Evolutionary conservation across 495 filamentous ascomycete species (phyloP).

Genomic region (Xylaria telfairii): DNA sequence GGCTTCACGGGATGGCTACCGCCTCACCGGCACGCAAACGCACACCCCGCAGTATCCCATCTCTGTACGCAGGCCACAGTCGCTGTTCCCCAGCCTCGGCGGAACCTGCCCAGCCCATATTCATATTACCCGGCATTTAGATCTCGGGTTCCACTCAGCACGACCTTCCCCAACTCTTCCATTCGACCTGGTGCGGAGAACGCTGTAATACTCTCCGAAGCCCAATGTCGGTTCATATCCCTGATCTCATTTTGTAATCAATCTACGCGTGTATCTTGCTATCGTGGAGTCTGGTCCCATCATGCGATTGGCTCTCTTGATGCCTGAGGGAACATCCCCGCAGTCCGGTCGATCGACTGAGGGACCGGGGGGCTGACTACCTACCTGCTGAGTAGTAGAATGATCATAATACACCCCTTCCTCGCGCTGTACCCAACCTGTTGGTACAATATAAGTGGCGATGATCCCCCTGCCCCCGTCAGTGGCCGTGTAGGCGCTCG

Average conservation of each 20-base stretch:
- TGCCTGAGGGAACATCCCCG: background rate
- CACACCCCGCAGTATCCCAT: background rate
- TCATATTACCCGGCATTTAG: background rate
- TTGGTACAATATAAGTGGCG: slow-evolving; percentile 15
- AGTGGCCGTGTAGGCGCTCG: background rate
- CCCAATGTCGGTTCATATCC: background rate
- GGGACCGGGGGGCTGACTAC: background rate
- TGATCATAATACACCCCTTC: background rate
- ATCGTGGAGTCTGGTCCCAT: background rate
- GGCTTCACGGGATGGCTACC: slow-evolving; percentile 22
- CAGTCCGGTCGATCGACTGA: background rate
- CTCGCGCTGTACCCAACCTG: background rate
- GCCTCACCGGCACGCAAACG: background rate
- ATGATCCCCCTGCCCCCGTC: background rate
- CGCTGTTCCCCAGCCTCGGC: background rate
- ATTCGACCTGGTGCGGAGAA: slow-evolving; percentile 16
- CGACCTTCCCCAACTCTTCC: background rate
- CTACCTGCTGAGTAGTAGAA: no score
- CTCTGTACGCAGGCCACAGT: background rate
- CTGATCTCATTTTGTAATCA: background rate
- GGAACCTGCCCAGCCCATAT: no score
- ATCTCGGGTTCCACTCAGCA: background rate
- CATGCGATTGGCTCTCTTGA: background rate
- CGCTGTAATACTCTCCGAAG: background rate
- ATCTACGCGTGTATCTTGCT: background rate